These are phyloP conservation scores for Lyophyllum decastes DNA, from an alignment of 768 basidiomycete species.

Conservation along the genomic window DNA sequence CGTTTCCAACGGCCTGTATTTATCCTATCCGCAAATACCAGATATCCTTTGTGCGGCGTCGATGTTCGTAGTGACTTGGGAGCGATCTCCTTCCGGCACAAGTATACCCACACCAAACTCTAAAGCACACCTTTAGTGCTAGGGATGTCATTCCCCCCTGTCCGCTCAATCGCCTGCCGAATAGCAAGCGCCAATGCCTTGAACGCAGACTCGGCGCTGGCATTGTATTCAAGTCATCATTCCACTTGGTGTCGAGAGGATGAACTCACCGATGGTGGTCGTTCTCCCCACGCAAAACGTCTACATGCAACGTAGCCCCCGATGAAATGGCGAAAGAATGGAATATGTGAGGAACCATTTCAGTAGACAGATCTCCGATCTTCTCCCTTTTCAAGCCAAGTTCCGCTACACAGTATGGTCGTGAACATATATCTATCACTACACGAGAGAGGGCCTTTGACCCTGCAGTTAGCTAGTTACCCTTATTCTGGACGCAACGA, in stretches of 20 bases:
- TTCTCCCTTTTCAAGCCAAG: constrained; percentile 88
- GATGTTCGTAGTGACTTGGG: neutral
- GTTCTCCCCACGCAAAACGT: constrained; percentile 93
- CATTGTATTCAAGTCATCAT: constrained; percentile 4
- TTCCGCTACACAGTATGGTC: constrained; percentile 93
- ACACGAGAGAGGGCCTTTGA: constrained; percentile 88
- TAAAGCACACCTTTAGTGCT: constrained; percentile 94
- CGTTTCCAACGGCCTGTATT: constrained; percentile 1
- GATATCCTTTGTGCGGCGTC: constrained; percentile 6
- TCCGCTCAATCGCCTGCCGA: constrained; percentile 88
- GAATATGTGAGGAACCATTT: constrained; percentile 98
- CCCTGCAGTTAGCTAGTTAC: constrained; percentile 3
- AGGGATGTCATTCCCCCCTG: constrained; percentile 88
- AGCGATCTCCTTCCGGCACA: neutral
- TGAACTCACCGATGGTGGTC: constrained; percentile 89
- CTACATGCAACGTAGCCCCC: constrained; percentile 91
- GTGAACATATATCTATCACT: constrained; percentile 97
- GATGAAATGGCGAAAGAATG: constrained; percentile 98
- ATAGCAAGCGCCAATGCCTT: constrained; percentile 97
- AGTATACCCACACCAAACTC: neutral
- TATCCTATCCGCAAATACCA: constrained; percentile 6
- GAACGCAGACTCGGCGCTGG: constrained; percentile 95
- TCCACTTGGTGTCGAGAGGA: neutral
- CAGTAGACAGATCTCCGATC: constrained; percentile 92
- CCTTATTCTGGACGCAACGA: neutral